A percentile compares a stretch with the other conserved stretches of the same genome.
Conservation (phyloP, 2,329 filamentous ascomycete species). For the Pochonia chlamydosporia region DNA sequence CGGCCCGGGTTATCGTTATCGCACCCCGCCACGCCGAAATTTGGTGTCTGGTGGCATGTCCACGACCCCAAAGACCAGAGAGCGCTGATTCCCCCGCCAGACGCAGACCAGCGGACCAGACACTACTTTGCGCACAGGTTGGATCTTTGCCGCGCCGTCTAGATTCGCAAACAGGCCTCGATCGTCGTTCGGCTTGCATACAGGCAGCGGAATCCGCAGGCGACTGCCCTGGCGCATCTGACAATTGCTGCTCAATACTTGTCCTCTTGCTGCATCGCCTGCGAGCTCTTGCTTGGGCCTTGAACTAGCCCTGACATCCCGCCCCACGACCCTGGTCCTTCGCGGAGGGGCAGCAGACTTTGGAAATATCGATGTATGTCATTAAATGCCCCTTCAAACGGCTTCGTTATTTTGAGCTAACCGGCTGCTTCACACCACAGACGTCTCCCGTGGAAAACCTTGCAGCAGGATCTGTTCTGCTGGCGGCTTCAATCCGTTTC, state of each 20-base stretch:
- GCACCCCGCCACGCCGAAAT: slow-evolving; percentile 25
- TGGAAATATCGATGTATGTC: not conserved
- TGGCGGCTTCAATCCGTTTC: not conserved
- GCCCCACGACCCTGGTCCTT: slow-evolving; percentile 5
- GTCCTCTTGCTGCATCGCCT: not conserved
- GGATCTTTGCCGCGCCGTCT: slow-evolving; percentile 3
- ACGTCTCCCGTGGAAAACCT: not conserved
- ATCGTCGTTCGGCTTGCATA: not conserved
- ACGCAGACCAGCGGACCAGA: slow-evolving; percentile 5
- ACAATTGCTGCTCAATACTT: not conserved
- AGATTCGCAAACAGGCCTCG: slow-evolving; percentile 3
- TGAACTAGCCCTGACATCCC: not conserved
- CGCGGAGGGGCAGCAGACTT: slow-evolving; percentile 5
- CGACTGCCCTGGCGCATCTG: not conserved
- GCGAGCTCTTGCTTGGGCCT: not conserved
- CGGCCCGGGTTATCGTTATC: slow-evolving; percentile 33
- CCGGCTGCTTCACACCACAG: not conserved
- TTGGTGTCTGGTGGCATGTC: slow-evolving; percentile 1
- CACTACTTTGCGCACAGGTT: slow-evolving; percentile 11
- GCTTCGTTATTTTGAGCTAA: not conserved
- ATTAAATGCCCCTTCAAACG: not conserved
- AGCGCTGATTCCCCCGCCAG: slow-evolving; percentile 7
- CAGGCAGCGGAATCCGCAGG: not conserved
- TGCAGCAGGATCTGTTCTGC: not conserved
- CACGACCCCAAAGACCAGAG: not conserved